A percentile compares a stretch with the other conserved stretches of the same genome.
phyloP scores from a whole-genome alignment of 768 basidiomycete species.

The Russula olivacea region DNA sequence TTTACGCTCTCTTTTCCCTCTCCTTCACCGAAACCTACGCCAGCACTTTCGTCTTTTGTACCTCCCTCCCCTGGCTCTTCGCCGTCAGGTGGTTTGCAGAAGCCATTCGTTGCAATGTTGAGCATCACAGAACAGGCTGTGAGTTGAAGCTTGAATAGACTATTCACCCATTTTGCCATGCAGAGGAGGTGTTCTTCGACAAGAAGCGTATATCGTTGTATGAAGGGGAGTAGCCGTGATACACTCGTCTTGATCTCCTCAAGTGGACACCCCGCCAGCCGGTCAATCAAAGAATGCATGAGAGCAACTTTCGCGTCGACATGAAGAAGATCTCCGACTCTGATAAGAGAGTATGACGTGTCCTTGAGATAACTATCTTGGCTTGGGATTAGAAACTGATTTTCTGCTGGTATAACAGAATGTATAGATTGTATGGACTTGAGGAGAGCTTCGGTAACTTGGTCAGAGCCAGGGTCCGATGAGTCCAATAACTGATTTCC shows the following conservation, averaged over 20 bases:
- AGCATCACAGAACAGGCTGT: constrained; percentile 69
- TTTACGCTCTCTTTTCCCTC: constrained; percentile 81
- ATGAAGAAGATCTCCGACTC: constrained; percentile 46
- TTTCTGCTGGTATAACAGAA: constrained; percentile 34
- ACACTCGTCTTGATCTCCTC: constrained; percentile 34
- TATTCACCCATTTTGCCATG: constrained; percentile 60
- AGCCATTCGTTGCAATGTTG: constrained; percentile 77
- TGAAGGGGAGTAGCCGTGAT: constrained; percentile 64
- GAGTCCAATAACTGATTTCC: not conserved
- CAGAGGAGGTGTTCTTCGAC: constrained; percentile 50
- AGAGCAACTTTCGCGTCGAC: constrained; percentile 39
- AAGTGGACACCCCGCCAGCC: constrained; percentile 35
- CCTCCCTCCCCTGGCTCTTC: constrained; percentile 48
- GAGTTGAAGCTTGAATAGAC: constrained; percentile 79
- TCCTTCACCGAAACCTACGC: constrained; percentile 87
- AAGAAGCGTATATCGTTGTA: constrained; percentile 55
- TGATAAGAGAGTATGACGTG: constrained; percentile 40
- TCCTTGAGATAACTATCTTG: constrained; percentile 49
- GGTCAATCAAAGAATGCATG: constrained; percentile 37
- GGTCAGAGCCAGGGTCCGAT: constrained; percentile 32
- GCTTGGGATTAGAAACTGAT: constrained; percentile 30
- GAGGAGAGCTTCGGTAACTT: constrained; percentile 57
- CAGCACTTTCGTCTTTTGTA: constrained; percentile 47
- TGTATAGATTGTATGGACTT: constrained; percentile 59
- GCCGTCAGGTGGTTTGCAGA: constrained; percentile 81